Base-by-base conservation (phyloP, 805 yeast genomes). In the Sungouiella thailandica region DNA sequence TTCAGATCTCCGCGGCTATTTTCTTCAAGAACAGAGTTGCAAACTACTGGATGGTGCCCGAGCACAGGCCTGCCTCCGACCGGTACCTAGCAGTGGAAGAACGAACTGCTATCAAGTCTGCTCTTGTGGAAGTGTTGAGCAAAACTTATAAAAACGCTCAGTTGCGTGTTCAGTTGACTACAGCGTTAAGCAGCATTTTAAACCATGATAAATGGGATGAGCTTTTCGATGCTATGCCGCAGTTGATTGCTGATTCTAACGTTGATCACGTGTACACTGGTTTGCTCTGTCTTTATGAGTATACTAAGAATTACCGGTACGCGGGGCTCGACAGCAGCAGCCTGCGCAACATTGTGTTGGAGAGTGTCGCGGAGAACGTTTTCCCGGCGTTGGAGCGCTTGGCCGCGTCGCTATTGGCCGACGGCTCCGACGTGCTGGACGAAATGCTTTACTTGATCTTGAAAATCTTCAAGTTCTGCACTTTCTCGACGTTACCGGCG, bases 111-210 rank as follows among this genome's bases (percentile, higher is more conserved):
- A 63, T 55, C 39, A 66, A 66, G 45, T 52, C 54, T 34, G 62
- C 60, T 39, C 53, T 67, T 46, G 48, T 67, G 20, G 56, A 57
- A 28, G 57, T 68, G 1, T 55, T 47, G 41, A 47, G 61, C 27
- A 57, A 60, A 28, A 57, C 58, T 19, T 57, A 59, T 40, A 57
- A 55, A 36, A 57, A 52, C 37, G 45, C 44, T 22, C 59, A 53
- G 41, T 38, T 81, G 25, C 62, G 73, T 44, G 72, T 78, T 19
- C 85, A 78, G 52, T 57, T 81, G 31, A 58, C 79, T 12, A 73
- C 75, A 18, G 72, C 83, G 0, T 57, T 82, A 29, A 70, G 77
- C 50, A 66, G 62, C 27, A 76, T 81, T 7, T 53, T 81, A 39
- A 57, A 61, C 35, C 56, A 62, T 23, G 78, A 74, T 15, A 66